Percentiles rank a stretch among this genome's conserved stretches.
These are phyloP conservation scores for Trichosporon sp. DNA, from an alignment of 1,284 basidiomycete species.

Conservation along the genomic window DNA sequence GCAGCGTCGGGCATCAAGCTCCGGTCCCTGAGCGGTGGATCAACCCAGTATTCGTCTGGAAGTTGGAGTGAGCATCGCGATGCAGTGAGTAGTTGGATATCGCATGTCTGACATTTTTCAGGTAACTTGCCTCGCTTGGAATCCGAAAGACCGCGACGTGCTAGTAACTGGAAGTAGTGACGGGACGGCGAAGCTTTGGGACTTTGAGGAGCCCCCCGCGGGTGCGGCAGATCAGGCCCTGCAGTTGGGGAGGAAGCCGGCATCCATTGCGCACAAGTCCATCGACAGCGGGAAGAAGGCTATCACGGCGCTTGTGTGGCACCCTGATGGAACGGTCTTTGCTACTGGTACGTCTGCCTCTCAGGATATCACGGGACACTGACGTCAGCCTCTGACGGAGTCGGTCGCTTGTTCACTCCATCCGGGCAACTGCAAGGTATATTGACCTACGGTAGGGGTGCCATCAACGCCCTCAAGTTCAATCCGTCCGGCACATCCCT, in stretches of 20 bases:
- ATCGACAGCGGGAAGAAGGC: constrained; percentile 41
- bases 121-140: constrained; percentile 42
- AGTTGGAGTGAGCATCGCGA: constrained; percentile 38
- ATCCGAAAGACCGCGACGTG: constrained; percentile 38
- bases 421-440: constrained; percentile 42
- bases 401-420: constrained; percentile 43
- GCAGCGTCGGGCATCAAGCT: not conserved
- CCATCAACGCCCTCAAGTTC: constrained; percentile 41
- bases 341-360: constrained; percentile 27
- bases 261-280: constrained; percentile 32
- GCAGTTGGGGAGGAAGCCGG: constrained; percentile 22
- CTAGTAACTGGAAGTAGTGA: constrained; percentile 37
- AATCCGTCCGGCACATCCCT: constrained; percentile 38
- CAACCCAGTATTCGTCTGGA: not conserved
- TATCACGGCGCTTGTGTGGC: constrained; percentile 38
- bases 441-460: constrained; percentile 39
- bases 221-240: constrained; percentile 1
- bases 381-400: constrained; percentile 29
- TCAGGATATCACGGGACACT: not conserved
- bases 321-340: constrained; percentile 44
- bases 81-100: constrained; percentile 19
- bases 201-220: constrained; percentile 24
- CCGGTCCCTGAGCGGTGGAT: not conserved
- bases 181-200: constrained; percentile 40
- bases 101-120: constrained; percentile 12